Evolutionary conservation across 768 basidiomycete genomes (phyloP).

Genomic region (Tulasnella sp.): DNA sequence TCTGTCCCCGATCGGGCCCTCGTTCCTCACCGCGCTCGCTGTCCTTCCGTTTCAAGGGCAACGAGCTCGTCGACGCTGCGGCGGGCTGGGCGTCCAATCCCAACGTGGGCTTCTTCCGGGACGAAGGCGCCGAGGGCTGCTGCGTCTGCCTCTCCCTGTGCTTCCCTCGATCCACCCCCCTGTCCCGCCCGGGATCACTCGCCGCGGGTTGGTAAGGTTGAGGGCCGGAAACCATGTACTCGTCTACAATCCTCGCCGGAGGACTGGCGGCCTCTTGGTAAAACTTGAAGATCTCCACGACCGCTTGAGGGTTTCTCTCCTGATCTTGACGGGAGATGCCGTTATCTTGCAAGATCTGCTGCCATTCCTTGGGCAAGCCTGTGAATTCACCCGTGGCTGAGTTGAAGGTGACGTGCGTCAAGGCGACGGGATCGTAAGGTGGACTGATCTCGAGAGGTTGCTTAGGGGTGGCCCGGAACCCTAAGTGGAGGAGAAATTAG

Average conservation of each 20-base stretch:
- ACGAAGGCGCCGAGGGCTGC: conserved; percentile 29
- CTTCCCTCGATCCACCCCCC: neutral
- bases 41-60: neutral
- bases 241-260: neutral
- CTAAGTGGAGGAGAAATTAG: conserved; percentile 35
- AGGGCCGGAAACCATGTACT: neutral
- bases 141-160: conserved; percentile 24
- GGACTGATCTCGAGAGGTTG: conserved; percentile 90
- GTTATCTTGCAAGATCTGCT: conserved; percentile 87
- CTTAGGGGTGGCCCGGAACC: conserved; percentile 72
- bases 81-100: neutral
- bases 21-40: neutral
- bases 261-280: conserved; percentile 70
- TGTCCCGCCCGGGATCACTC: neutral
- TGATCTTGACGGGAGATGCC: conserved; percentile 94
- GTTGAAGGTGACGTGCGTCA: conserved; percentile 99
- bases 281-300: conserved; percentile 98
- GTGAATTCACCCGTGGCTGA: conserved; percentile 98
- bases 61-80: neutral
- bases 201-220: no score
- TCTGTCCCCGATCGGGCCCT: neutral
- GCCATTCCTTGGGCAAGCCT: conserved; percentile 98
- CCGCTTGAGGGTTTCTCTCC: conserved; percentile 95
- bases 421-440: conserved; percentile 97
- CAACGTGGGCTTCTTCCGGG: neutral